Base-by-base conservation (phyloP, 176 grass and related monocot genomes). In the Alloteropsis semialata region DNA sequence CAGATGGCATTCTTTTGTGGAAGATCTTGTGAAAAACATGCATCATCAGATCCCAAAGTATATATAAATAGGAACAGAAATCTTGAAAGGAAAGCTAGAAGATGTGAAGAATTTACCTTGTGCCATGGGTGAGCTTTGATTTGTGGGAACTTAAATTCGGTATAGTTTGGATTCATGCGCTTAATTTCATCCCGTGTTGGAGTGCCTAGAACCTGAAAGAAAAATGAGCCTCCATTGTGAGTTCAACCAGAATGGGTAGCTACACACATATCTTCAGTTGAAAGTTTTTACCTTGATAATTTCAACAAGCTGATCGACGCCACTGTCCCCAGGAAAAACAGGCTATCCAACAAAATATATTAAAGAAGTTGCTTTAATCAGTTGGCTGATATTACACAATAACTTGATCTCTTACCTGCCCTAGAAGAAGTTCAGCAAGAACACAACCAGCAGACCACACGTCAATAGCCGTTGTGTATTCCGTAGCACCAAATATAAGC, bases 161-260 rank as follows among this genome's bases (percentile, higher is more conserved):
- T 91, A 48, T 97, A 97, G 66, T 93, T 97, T 6, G 94, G 94
- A 44, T 97, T 97, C 91, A 97, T 97, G 29, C 82, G 90, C 82
- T 97, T 97, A 58, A 97, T 97, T 90, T 97, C 94, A 70, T 97
- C 94, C 69, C 94, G 85, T 81, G 94, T 97, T 8, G 94, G 94
- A 46, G 94, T 97, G 72, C 94, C 94, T 65, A 97, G 79, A 81
- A 97, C 87, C 92, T 94, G 79, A 66, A 87, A 63, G 53, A 81
- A 78, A 64, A 22, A 72, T 64, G 36, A 60, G 32, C 21, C 41
- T 39, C 70, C n/a, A 30, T 25, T 36, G 42, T 84, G 53, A 87
- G 37, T 59, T 59, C 30, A 87, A 63, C 51, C 10, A 8, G 21
- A 87, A 87, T 9, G 42, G 27, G 43, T 78, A 66, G 56, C 21